phyloP scores from a whole-genome alignment of 208 protist genomes.

The Tetramitus jugosus region DNA sequence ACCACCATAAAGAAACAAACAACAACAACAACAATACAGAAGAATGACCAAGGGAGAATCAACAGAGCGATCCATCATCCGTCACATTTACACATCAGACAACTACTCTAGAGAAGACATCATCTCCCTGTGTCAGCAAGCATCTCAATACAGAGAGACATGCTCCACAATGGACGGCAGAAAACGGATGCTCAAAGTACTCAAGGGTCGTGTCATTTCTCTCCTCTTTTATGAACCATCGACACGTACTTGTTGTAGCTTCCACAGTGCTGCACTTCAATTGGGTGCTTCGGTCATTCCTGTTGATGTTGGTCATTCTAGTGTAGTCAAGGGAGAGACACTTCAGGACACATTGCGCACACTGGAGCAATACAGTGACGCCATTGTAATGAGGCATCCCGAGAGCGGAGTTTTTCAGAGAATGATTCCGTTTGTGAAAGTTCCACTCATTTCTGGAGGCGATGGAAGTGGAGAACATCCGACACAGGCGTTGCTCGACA shows the following conservation, averaged over 20 bases:
- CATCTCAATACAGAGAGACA: no score
- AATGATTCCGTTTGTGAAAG: constrained; percentile 46
- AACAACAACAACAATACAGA: no score
- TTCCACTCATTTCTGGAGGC: constrained; percentile 90
- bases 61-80: no score
- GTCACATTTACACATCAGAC: no score
- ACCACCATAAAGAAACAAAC: no score
- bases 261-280: background rate
- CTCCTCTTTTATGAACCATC: constrained; percentile 18
- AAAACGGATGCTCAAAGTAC: no score
- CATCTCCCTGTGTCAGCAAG: no score
- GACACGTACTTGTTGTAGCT: constrained; percentile 13
- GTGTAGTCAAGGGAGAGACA: constrained; percentile 66
- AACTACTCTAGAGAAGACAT: no score
- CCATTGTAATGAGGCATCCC: constrained; percentile 89
- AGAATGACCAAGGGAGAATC: no score
- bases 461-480: constrained; percentile 95
- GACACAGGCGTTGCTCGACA: constrained; percentile 93
- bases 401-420: constrained; percentile 61
- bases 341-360: constrained; percentile 68
- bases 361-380: constrained; percentile 78
- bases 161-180: no score
- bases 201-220: background rate
- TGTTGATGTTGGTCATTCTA: constrained; percentile 43
- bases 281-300: background rate